phyloP scores from a whole-genome alignment of 257 asterid genomes.

The Anisodus acutangulus region DNA sequence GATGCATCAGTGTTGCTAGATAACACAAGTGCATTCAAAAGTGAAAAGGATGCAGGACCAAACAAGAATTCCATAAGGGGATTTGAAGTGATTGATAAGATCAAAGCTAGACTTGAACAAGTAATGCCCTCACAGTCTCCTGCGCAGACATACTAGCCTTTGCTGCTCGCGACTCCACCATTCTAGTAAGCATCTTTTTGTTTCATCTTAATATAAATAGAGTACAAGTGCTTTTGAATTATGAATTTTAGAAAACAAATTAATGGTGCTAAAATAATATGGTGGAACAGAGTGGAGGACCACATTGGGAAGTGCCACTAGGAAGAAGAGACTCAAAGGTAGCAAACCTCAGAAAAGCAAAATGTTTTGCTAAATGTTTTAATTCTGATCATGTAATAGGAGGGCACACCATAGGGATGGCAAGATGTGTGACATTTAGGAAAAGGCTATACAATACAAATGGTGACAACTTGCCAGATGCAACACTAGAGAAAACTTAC shows the following conservation, averaged over 20 bases:
- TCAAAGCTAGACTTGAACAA: conserved; percentile 56
- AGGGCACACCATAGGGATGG: too few species aligned
- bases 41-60: conserved; percentile 73
- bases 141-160: conserved; percentile 82
- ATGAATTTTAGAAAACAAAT: neutral
- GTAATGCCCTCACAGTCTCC: conserved; percentile 81
- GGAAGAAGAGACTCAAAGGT: conserved; percentile 51
- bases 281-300: conserved; percentile 72
- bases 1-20: conserved; percentile 76
- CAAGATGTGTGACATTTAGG: too few species aligned
- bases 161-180: conserved; percentile 68
- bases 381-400: too few species aligned
- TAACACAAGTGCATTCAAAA: conserved; percentile 43
- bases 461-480: too few species aligned
- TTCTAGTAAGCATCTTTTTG: conserved; percentile 61
- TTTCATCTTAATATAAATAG: too few species aligned
- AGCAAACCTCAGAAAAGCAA: conserved; percentile 36
- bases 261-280: neutral
- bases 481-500: too few species aligned
- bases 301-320: conserved; percentile 81
- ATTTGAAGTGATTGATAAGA: too few species aligned
- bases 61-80: conserved; percentile 57
- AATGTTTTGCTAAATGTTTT: too few species aligned
- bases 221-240: neutral
- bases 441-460: too few species aligned